Percentiles rank a stretch among this genome's conserved stretches.
Conservation (phyloP, 139 green algal species). For the Micractinium sp. region DNA sequence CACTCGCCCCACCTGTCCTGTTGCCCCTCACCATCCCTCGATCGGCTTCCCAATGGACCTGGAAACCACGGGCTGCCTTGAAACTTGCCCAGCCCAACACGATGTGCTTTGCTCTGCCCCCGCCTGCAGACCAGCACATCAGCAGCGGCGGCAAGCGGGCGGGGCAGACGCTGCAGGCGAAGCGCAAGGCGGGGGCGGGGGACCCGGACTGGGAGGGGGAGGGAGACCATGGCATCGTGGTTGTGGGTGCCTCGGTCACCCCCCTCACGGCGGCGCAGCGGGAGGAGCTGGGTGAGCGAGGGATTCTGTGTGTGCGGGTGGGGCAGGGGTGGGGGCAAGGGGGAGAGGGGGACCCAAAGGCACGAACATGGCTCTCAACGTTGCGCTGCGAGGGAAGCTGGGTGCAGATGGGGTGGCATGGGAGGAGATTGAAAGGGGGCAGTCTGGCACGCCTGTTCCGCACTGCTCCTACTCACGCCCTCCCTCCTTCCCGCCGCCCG, state of each 20-base stretch:
- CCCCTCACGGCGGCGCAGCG: constrained; percentile 36
- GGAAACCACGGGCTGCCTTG: too few species aligned
- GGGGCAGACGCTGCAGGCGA: background rate
- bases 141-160: background rate
- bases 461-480: background rate
- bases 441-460: too few species aligned
- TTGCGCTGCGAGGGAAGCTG: too few species aligned
- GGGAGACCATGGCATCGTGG: constrained; percentile 80
- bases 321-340: background rate
- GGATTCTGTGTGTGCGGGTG: background rate
- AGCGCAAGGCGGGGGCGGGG: background rate
- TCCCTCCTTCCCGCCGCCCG: too few species aligned
- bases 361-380: too few species aligned
- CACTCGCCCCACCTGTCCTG: too few species aligned
- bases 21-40: too few species aligned
- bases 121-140: constrained; percentile 6
- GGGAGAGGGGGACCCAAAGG: too few species aligned
- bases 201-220: background rate
- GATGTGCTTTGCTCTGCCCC: background rate
- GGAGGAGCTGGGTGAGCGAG: constrained; percentile 18
- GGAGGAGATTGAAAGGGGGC: background rate
- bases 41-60: too few species aligned
- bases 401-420: too few species aligned
- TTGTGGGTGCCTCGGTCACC: constrained; percentile 75
- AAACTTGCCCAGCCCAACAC: background rate